Evolutionary conservation across 2,329 filamentous ascomycete genomes (phyloP).

Genomic region (Botrytis squamosa): DNA sequence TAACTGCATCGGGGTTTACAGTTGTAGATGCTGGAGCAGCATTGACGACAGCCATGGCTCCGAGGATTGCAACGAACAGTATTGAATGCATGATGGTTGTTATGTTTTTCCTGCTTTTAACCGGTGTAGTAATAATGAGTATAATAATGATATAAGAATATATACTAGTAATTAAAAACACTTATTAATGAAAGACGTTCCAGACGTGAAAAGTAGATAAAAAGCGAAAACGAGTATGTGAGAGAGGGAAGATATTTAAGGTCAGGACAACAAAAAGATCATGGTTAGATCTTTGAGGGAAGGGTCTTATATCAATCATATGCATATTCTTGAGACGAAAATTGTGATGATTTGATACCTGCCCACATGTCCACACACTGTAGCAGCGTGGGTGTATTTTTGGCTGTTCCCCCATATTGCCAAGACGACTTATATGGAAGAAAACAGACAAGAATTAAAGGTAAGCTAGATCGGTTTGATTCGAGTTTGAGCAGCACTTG

Average conservation of each 20-base stretch:
- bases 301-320: background rate
- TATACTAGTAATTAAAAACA: background rate
- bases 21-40: conserved; percentile 22
- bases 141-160: background rate
- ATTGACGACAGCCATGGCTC: conserved; percentile 7
- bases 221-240: background rate
- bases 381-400: background rate
- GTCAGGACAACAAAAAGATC: background rate
- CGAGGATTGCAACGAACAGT: background rate
- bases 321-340: background rate
- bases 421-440: background rate
- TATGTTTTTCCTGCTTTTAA: background rate
- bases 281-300: background rate
- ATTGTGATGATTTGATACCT: background rate
- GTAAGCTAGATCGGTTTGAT: background rate
- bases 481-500: background rate
- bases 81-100: background rate
- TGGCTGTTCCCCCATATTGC: background rate
- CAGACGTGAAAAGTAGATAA: background rate
- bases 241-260: background rate
- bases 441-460: background rate
- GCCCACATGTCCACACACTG: background rate
- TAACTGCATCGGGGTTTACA: conserved; percentile 38
- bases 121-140: background rate
- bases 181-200: conserved; percentile 2